Evolutionary conservation across 352 stramenopile genomes (phyloP), one percentile per base, ranked within the genome.

Genomic region (Plasmopara viticola): DNA sequence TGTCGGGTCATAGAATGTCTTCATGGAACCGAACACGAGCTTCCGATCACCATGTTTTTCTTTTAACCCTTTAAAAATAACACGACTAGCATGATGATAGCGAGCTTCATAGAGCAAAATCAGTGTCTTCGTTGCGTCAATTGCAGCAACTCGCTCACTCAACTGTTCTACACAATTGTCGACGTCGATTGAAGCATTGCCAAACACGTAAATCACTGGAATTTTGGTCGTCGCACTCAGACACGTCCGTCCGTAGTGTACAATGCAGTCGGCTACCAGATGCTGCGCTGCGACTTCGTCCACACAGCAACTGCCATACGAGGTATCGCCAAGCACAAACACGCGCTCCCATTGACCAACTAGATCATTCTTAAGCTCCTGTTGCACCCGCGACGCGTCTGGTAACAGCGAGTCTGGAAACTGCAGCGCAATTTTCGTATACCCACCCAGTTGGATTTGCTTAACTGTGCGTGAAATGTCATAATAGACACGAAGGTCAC

Each of bases 261-360:
- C 75, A 47, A 98, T 78, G 55, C 94, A 85, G 74, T 98, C 85
- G 0, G 94, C 94, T 29, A 86, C 60, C 31, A 98, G 74, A 70
- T 98, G 95, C 56, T 96, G 79, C 37, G 94, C 93, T 10, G 89
- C 88, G 25, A 98, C 89, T 66, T 98, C 90, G 68, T 98, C 95
- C 34, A 97, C 92, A 64, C 94, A 98, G 74, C 94, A 98, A 51
- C 86, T 95, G 38, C 86, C 92, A 59, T 97, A 97, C 18, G 93
- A 98, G 8, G 95, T 98, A 64, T 98, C 95, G 17, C 95, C 95
- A 12, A 98, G 66, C 25, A 97, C 78, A 56, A 98, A 98, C 17
- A 98, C 74, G 33, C 79, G 79, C 48, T 87, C 65, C 55, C 65
- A 72, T 56, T 86, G 63, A 10, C 64, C 58, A 8, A 60, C 43